These are phyloP conservation scores for Pseudoscleropodium purum DNA, from an alignment of 225 moss, liverwort and hornwort species.

Conservation along the genomic window DNA sequence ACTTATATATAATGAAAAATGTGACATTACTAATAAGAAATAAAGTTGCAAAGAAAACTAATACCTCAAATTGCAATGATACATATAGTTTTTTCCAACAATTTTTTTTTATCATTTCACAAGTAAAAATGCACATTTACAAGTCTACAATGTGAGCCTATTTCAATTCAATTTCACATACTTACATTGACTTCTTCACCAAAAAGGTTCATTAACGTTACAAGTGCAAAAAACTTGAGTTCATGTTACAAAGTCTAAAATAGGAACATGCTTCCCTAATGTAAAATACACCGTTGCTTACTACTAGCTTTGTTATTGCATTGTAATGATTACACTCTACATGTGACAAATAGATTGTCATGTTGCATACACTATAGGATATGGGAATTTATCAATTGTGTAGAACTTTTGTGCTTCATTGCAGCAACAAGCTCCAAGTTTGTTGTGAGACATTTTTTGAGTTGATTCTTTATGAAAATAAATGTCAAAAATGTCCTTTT, in stretches of 20 bases:
- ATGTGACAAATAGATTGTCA: accelerated
- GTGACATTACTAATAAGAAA: too few relatives aligned
- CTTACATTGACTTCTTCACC: too few relatives aligned
- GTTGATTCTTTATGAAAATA: background rate
- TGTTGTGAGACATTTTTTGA: background rate
- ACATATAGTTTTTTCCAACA: background rate
- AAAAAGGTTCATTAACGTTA: background rate
- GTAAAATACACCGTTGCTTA: background rate
- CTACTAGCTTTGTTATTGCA: background rate
- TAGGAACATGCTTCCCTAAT: accelerated
- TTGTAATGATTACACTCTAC: too few relatives aligned
- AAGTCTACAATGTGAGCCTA: background rate
- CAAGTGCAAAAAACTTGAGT: background rate
- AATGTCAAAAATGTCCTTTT: background rate
- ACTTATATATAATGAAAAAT: too few relatives aligned
- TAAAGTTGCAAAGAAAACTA: too few relatives aligned
- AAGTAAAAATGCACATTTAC: background rate
- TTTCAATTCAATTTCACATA: too few relatives aligned
- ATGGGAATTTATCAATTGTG: background rate
- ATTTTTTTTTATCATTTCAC: background rate
- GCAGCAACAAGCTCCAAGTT: background rate
- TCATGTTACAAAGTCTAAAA: background rate
- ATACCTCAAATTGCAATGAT: too few relatives aligned
- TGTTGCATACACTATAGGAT: background rate
- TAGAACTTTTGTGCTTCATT: background rate